phyloP scores from a whole-genome alignment of 768 basidiomycete genomes.

The Boletus pseudopeckii region DNA sequence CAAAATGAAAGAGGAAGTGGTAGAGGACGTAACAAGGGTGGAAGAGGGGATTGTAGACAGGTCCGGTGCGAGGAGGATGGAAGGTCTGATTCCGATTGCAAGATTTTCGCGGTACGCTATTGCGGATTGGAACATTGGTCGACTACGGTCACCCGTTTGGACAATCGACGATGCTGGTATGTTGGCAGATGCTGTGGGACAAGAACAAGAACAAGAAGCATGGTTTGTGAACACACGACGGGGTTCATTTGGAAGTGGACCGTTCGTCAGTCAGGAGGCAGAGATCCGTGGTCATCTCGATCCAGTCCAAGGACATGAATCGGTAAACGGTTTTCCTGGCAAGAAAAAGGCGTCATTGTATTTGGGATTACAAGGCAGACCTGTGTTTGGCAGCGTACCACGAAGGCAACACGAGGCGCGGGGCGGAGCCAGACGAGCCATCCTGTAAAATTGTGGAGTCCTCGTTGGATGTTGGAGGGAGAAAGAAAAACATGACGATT shows the following conservation, averaged over 20 bases:
- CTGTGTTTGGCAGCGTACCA: not conserved
- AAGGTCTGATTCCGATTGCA: constrained; percentile 6
- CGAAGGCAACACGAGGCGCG: not conserved
- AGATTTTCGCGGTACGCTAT: not conserved
- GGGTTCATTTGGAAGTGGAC: constrained; percentile 25
- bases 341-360: not conserved
- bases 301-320: constrained; percentile 2
- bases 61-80: constrained; percentile 18
- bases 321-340: constrained; percentile 5
- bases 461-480: not conserved
- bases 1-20: constrained; percentile 24
- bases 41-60: constrained; percentile 30
- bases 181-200: constrained; percentile 14
- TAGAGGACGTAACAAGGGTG: constrained; percentile 21
- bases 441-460: constrained; percentile 12
- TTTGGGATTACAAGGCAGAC: not conserved
- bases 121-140: constrained; percentile 11
- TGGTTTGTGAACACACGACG: not conserved
- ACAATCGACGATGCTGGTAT: constrained; percentile 1
- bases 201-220: constrained; percentile 8
- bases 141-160: constrained; percentile 8
- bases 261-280: constrained; percentile 1
- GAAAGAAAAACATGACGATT: not conserved
- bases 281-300: constrained; percentile 14
- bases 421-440: constrained; percentile 2